Percentiles rank a stretch among this genome's conserved stretches.
phyloP scores from a whole-genome alignment of 306 rosid genomes.

The Fragaria iinumae region DNA sequence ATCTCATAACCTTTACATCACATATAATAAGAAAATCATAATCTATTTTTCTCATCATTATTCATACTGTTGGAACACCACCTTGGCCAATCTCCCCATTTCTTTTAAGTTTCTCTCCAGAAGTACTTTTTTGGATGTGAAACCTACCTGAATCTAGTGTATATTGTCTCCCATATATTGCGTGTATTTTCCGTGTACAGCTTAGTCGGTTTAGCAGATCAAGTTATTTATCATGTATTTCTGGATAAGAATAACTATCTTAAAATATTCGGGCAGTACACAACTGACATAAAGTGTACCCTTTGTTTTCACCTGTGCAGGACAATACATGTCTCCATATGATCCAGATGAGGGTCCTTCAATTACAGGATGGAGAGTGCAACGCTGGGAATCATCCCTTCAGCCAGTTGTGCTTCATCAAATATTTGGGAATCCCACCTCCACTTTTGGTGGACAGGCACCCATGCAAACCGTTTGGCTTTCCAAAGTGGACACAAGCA shows the following conservation, averaged over 20 bases:
- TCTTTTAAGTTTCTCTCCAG: not conserved
- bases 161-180: not conserved
- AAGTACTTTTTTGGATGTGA: not conserved
- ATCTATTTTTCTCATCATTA: not conserved
- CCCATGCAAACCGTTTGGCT: constrained; percentile 99
- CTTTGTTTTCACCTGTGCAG: constrained; percentile 51
- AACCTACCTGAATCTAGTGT: not conserved
- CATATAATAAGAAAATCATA: not conserved
- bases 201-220: not conserved
- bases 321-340: constrained; percentile 99
- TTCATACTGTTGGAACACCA: not conserved
- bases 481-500: constrained; percentile 85
- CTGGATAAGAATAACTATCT: not conserved
- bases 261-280: not conserved
- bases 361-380: constrained; percentile 98
- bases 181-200: not conserved
- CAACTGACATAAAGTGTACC: not conserved
- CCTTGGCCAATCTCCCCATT: not conserved
- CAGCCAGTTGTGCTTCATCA: constrained; percentile 95
- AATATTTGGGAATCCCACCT: constrained; percentile 92
- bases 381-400: constrained; percentile 99
- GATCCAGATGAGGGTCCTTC: constrained; percentile 99
- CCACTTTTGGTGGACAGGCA: constrained; percentile 89
- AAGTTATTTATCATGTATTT: not conserved
- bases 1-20: not conserved